phyloP scores from a whole-genome alignment of 148 eudicot genomes.

The Mesembryanthemum crystallinum region DNA sequence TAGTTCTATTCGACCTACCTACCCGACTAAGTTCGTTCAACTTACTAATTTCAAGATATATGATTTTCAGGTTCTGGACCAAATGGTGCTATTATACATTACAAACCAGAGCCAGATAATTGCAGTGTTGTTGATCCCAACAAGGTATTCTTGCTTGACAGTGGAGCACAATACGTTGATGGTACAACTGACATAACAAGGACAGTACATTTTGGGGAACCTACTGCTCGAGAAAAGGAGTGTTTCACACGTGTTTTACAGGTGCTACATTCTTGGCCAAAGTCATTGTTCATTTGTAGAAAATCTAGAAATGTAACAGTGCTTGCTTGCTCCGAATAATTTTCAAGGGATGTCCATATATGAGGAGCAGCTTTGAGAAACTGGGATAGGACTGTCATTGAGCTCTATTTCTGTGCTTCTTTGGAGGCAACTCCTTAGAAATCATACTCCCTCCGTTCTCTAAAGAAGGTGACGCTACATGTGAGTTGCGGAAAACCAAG shows the following conservation, averaged over 20 bases:
- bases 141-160: slow-evolving; percentile 78
- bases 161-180: slow-evolving; percentile 97
- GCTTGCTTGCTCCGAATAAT: slow-evolving; percentile 3
- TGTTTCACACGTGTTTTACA: slow-evolving; percentile 94
- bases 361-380: neutral
- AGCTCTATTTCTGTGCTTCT: neutral
- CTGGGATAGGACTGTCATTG: neutral
- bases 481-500: too few relatives aligned
- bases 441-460: too few relatives aligned
- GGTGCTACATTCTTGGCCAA: slow-evolving; percentile 38
- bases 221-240: slow-evolving; percentile 77
- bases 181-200: slow-evolving; percentile 98
- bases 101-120: slow-evolving; percentile 77
- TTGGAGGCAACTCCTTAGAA: neutral
- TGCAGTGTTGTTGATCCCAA: slow-evolving; percentile 72
- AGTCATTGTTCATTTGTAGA: neutral
- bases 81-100: slow-evolving; percentile 97
- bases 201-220: slow-evolving; percentile 95
- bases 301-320: neutral
- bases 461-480: too few relatives aligned
- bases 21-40: neutral
- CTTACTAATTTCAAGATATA: slow-evolving; percentile 8
- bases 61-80: slow-evolving; percentile 73
- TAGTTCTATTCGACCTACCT: neutral
- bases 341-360: neutral